Evolutionary conservation across 2,329 filamentous ascomycete species (phyloP).

Genomic region (Diaporthe velutina): DNA sequence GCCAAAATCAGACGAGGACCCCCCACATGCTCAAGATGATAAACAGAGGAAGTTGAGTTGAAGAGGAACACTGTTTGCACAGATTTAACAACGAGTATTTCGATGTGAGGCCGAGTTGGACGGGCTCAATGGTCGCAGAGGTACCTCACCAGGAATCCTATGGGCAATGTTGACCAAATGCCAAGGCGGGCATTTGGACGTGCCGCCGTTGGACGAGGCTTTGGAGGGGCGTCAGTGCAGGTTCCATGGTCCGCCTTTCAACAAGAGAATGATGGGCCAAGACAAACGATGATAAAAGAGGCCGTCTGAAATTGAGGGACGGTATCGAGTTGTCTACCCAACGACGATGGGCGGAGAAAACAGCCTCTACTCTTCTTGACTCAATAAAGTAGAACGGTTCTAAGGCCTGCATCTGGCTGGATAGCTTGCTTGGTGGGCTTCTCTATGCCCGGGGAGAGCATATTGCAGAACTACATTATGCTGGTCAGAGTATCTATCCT

Average conservation of each 20-base stretch:
- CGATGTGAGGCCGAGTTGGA: not conserved
- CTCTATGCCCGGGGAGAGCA: not conserved
- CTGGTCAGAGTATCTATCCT: not conserved
- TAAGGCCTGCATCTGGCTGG: not conserved
- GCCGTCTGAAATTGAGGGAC: not conserved
- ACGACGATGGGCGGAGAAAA: not conserved
- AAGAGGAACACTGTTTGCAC: not conserved
- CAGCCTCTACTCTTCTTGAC: not conserved
- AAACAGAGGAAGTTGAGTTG: no score
- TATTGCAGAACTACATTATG: rapidly evolving
- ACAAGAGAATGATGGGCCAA: no score
- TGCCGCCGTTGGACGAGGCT: not conserved
- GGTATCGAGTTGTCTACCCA: not conserved
- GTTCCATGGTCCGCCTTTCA: not conserved
- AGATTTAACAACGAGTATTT: not conserved
- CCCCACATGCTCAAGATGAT: no score
- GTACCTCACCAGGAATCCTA: no score
- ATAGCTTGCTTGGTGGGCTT: not conserved
- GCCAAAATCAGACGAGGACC: not conserved
- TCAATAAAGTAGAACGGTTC: not conserved
- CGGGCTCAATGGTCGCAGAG: no score
- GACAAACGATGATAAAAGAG: not conserved
- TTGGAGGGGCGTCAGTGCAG: no score
- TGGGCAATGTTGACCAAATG: not conserved
- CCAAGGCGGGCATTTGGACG: not conserved